A percentile compares a stretch with the other conserved stretches of the same genome.
Conservation (phyloP, 2,329 filamentous ascomycete species). For the Metarhizium album region DNA sequence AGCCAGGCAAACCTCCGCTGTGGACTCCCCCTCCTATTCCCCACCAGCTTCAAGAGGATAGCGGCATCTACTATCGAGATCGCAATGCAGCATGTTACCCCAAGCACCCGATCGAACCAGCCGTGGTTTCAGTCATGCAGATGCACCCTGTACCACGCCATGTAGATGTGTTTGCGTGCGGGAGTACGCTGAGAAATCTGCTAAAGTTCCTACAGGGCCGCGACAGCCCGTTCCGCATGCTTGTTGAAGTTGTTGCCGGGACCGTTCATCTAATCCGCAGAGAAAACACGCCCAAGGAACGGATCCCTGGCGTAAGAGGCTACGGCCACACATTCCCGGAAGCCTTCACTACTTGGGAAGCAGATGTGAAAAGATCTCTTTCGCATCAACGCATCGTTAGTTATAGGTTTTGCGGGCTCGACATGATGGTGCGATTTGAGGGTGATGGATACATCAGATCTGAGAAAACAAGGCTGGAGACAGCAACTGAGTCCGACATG, state of each 20-base stretch:
- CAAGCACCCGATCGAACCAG: constrained; percentile 38
- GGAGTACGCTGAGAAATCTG: constrained; percentile 47
- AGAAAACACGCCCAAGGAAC: constrained; percentile 47
- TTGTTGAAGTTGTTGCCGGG: constrained; percentile 39
- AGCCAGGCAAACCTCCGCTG: constrained; percentile 34
- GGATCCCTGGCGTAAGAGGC: constrained; percentile 43
- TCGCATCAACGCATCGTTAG: constrained; percentile 44
- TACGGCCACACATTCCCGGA: constrained; percentile 59
- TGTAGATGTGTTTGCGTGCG: constrained; percentile 44
- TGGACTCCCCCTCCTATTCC: constrained; percentile 34
- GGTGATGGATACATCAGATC: constrained; percentile 17
- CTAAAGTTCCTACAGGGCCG: constrained; percentile 37
- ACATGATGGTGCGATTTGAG: constrained; percentile 18
- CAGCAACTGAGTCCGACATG: background rate
- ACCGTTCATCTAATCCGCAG: constrained; percentile 50
- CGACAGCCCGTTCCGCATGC: constrained; percentile 41
- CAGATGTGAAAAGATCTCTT: constrained; percentile 38
- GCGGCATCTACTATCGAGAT: constrained; percentile 41
- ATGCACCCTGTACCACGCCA: constrained; percentile 11
- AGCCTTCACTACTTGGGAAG: constrained; percentile 53
- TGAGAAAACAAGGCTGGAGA: background rate
- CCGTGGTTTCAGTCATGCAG: constrained; percentile 28
- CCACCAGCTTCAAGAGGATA: constrained; percentile 30
- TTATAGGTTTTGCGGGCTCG: constrained; percentile 9
- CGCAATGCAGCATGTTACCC: constrained; percentile 40